Percentiles rank a stretch among this genome's conserved stretches.
Evolutionary conservation across 108 stramenopile genomes (phyloP).

Genomic region (Chaetoceros tenuissimus): DNA sequence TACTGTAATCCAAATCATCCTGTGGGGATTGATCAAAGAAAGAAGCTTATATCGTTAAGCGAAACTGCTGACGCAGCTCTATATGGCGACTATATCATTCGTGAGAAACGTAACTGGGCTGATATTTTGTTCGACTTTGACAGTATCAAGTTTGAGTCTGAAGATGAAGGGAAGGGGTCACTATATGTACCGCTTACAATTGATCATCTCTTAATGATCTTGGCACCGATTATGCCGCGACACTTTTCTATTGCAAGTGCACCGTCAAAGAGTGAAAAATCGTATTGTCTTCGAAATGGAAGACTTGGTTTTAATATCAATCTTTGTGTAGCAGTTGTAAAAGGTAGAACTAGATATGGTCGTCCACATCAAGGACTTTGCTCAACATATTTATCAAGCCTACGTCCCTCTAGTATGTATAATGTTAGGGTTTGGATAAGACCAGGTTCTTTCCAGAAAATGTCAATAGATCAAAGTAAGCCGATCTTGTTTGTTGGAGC

Average conservation of each 20-base stretch:
- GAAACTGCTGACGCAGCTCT: constrained; percentile 61
- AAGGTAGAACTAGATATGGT: constrained; percentile 66
- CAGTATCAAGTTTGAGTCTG: constrained; percentile 30
- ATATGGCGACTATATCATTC: constrained; percentile 69
- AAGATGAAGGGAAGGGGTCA: not conserved
- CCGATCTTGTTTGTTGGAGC: constrained; percentile 72
- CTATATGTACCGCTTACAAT: constrained; percentile 22
- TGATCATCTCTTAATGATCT: constrained; percentile 38
- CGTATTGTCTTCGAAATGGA: not conserved
- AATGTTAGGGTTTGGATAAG: constrained; percentile 57
- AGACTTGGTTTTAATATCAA: constrained; percentile 39
- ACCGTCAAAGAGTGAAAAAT: constrained; percentile 20
- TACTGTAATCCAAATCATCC: constrained; percentile 42
- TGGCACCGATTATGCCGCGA: constrained; percentile 62
- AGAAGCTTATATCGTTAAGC: constrained; percentile 56
- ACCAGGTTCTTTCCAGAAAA: constrained; percentile 55
- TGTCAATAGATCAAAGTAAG: constrained; percentile 45
- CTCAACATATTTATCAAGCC: constrained; percentile 48
- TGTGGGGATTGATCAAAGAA: constrained; percentile 40
- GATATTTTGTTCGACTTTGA: constrained; percentile 84
- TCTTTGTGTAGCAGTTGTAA: constrained; percentile 67
- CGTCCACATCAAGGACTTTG: constrained; percentile 63
- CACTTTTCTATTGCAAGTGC: constrained; percentile 80
- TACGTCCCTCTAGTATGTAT: constrained; percentile 3
- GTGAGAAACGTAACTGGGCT: constrained; percentile 75